Evolutionary conservation across 2,329 filamentous ascomycete genomes (phyloP).

Genomic region (Fusarium subtropicale): DNA sequence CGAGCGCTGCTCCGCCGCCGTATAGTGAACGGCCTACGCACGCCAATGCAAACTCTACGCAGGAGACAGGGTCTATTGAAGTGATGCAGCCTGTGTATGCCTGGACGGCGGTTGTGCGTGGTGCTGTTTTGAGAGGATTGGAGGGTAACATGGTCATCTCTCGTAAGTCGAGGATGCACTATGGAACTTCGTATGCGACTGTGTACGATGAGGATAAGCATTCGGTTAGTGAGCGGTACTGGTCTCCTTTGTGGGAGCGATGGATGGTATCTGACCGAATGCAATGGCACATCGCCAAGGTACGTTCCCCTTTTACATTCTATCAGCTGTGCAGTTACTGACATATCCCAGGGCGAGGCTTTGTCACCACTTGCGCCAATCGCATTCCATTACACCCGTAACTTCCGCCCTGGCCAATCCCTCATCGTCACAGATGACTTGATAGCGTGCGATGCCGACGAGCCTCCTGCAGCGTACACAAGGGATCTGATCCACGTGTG

Average conservation of each 20-base stretch:
- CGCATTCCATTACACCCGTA: constrained; percentile 86
- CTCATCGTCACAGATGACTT: constrained; percentile 83
- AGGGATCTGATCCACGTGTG: constrained; percentile 77
- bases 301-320: constrained; percentile 49
- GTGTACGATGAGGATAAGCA: constrained; percentile 83
- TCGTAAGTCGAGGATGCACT: constrained; percentile 78
- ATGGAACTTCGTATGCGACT: constrained; percentile 84
- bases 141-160: constrained; percentile 85
- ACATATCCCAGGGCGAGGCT: constrained; percentile 70
- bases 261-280: constrained; percentile 88
- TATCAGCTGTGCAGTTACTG: neutral
- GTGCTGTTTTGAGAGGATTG: constrained; percentile 78
- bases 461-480: constrained; percentile 70
- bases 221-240: constrained; percentile 78
- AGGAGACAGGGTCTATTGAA: constrained; percentile 71
- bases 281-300: constrained; percentile 88
- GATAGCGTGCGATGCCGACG: constrained; percentile 78
- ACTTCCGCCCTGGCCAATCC: constrained; percentile 82
- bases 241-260: constrained; percentile 82
- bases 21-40: constrained; percentile 79
- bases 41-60: constrained; percentile 60
- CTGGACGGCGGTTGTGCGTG: constrained; percentile 83
- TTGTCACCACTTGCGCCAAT: constrained; percentile 80
- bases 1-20: constrained; percentile 66
- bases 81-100: constrained; percentile 86